Percentiles rank a stretch among this genome's conserved stretches.
phyloP scores from a whole-genome alignment of 768 basidiomycete genomes.

The Cubamyces lactineus region DNA sequence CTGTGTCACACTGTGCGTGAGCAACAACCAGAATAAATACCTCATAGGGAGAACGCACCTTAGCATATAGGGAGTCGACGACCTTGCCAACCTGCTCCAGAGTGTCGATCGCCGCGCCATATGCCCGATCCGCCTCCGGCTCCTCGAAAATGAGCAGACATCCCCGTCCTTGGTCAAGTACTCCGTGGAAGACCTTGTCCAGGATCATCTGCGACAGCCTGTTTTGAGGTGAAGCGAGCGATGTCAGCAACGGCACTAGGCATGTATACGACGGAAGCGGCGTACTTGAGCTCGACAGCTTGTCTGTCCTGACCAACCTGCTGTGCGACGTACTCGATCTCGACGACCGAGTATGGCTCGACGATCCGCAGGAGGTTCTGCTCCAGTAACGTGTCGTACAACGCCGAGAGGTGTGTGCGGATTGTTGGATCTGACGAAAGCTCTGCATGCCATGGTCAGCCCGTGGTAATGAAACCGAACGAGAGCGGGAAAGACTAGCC shows the following conservation, averaged over 20 bases:
- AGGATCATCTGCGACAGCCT: conserved; percentile 98
- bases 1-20: not conserved
- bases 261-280: conserved; percentile 7
- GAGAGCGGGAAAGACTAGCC: conserved; percentile 45
- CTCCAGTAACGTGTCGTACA: conserved; percentile 95
- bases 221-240: not conserved
- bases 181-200: conserved; percentile 91
- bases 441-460: conserved; percentile 50
- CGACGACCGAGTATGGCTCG: conserved; percentile 93
- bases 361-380: conserved; percentile 95
- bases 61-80: conserved; percentile 91
- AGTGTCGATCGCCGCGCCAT: conserved; percentile 87
- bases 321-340: conserved; percentile 86
- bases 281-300: conserved; percentile 90
- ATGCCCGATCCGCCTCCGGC: conserved; percentile 83
- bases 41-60: conserved; percentile 44
- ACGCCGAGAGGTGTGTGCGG: conserved; percentile 87
- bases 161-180: conserved; percentile 94
- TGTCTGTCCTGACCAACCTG: conserved; percentile 86
- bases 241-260: not conserved
- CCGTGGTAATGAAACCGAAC: not conserved
- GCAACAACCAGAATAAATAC: not conserved
- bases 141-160: conserved; percentile 91
- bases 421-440: conserved; percentile 95
- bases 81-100: conserved; percentile 90